Base-by-base conservation (phyloP, 495 filamentous ascomycete species). In the Acidomyces sp. region DNA sequence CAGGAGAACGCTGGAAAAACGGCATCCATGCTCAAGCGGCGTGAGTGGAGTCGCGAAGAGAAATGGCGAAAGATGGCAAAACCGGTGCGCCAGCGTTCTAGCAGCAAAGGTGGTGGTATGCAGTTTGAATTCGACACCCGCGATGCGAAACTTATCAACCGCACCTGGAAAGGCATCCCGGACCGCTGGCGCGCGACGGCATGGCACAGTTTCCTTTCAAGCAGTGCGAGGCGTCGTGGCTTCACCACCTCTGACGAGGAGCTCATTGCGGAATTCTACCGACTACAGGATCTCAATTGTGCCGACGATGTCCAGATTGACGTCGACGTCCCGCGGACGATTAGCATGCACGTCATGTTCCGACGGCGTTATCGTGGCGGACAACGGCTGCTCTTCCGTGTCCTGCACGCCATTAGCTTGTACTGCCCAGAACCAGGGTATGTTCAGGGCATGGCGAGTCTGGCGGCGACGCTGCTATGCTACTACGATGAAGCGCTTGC, bases 61-160 rank as follows among this genome's bases (percentile, higher is more conserved):
- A 99, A 99, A 53, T 99, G 90, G 90, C 69, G 78, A 31, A 92
- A 87, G 60, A 99, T 99, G 90, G 92, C 88, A 16, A 66, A 74
- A 28, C 61, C 55, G 34, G 27, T 40, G 6, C 47, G 41, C 13
- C 24, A 31, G 10, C 23, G 67, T 62, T 45, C 63, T 39, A 44
- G 50, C 2, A 52, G 45, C 4, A 59, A 54, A 43, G 85, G 88
- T 34, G 80, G 83, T 22, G 88, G 86, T 16, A 90, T 85, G 75
- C 70, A 74, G 20, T 96, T 93, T 55, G 80, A 85, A 21, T 97
- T 97, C 55, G 85, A 94, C 58, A 75, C 72, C 11, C 74, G 67
- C 32, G 82, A 83, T 49, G 70, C 83, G 10, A 97, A 95, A 56
- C 60, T 99, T 12, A 80, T 95, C 33, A 78, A 85, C 40, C 73